A percentile compares a stretch with the other conserved stretches of the same genome.
Evolutionary conservation across 805 yeast genomes (phyloP).

Genomic region (Wickerhamiella kurtzmanii): DNA sequence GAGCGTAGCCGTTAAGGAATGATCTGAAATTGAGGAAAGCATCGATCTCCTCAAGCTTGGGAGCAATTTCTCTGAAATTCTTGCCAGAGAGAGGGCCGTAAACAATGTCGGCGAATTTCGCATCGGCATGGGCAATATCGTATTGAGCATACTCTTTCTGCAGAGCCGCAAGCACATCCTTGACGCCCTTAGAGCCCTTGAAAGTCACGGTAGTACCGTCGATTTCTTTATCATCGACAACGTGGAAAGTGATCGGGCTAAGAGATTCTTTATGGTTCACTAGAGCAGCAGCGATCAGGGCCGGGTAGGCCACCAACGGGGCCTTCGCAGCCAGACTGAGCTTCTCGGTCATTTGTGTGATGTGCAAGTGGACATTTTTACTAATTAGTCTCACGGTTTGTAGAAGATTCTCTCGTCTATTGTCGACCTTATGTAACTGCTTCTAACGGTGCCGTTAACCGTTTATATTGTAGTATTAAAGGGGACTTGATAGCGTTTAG

Average conservation of each 20-base stretch:
- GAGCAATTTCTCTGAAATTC: slow-evolving; percentile 77
- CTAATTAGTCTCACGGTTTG: slow-evolving; percentile 12
- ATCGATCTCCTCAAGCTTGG: slow-evolving; percentile 67
- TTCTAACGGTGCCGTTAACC: too few relatives aligned
- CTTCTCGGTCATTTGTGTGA: slow-evolving; percentile 5
- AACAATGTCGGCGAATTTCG: slow-evolving; percentile 49
- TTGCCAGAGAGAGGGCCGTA: slow-evolving; percentile 56
- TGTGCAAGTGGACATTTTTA: not conserved
- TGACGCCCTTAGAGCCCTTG: slow-evolving; percentile 29
- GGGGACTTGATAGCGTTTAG: too few relatives aligned
- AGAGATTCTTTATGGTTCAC: slow-evolving; percentile 38
- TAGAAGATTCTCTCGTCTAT: not conserved
- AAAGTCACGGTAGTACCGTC: slow-evolving; percentile 29
- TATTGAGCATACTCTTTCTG: slow-evolving; percentile 34
- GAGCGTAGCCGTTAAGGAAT: slow-evolving; percentile 52
- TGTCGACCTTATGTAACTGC: not conserved
- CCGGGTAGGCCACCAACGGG: slow-evolving; percentile 64
- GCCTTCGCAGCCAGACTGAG: slow-evolving; percentile 78
- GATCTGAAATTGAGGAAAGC: slow-evolving; percentile 75
- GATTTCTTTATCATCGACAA: slow-evolving; percentile 59
- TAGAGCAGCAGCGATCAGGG: slow-evolving; percentile 63
- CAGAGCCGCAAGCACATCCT: slow-evolving; percentile 32
- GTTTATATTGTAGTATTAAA: too few relatives aligned
- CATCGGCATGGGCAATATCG: slow-evolving; percentile 30
- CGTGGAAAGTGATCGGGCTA: slow-evolving; percentile 42